A percentile compares a stretch with the other conserved stretches of the same genome.
Conservation (phyloP, 495 filamentous ascomycete species). For the Barbatosphaeria neglecta region DNA sequence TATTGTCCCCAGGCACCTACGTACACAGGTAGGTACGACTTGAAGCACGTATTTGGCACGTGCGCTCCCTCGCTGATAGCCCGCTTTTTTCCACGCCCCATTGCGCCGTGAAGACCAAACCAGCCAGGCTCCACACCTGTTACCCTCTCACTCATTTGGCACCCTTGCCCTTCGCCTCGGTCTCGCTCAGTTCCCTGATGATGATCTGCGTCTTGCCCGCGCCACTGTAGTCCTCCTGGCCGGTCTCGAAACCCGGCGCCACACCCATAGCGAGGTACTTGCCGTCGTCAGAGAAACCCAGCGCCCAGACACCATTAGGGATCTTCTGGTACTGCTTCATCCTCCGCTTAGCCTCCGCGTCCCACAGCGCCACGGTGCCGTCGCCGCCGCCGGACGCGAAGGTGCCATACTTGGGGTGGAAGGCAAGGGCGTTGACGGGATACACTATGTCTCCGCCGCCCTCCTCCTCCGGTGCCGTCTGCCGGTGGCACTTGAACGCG, state of each 20-base stretch:
- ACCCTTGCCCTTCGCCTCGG: constrained; percentile 83
- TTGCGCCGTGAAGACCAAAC: background rate
- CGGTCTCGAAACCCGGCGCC: constrained; percentile 88
- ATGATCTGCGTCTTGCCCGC: constrained; percentile 65
- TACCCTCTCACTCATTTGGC: constrained; percentile 24
- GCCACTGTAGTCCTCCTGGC: constrained; percentile 60
- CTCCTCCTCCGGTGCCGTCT: constrained; percentile 34
- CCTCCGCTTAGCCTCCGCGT: constrained; percentile 81
- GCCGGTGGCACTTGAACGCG: constrained; percentile 96
- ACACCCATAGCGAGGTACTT: constrained; percentile 73
- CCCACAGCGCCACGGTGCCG: constrained; percentile 90
- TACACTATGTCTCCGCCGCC: constrained; percentile 80
- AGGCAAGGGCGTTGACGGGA: constrained; percentile 86
- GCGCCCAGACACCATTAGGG: constrained; percentile 59
- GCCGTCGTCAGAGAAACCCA: constrained; percentile 70
- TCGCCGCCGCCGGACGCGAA: constrained; percentile 93
- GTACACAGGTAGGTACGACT: no score
- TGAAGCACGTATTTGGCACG: no score
- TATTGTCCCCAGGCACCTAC: no score
- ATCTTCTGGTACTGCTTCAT: constrained; percentile 84
- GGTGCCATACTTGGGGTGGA: constrained; percentile 82
- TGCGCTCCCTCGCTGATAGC: no score
- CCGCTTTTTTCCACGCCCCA: background rate
- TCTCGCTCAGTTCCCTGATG: constrained; percentile 71
- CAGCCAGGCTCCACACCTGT: background rate